These are phyloP conservation scores for Lachancea lanzarotensis DNA, from an alignment of 805 yeast species.

Conservation along the genomic window DNA sequence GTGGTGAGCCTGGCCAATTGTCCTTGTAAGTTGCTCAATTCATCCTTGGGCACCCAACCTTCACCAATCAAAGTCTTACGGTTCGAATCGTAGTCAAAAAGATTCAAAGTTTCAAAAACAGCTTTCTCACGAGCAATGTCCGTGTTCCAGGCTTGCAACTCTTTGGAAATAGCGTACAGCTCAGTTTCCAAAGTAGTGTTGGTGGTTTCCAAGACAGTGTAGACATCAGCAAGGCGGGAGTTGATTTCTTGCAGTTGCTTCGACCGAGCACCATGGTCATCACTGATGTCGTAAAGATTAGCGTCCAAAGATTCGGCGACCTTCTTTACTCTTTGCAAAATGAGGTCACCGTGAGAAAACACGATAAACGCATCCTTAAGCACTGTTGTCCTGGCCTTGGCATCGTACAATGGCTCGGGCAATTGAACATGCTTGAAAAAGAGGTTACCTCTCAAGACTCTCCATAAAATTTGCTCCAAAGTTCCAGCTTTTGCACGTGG, in stretches of 20 bases:
- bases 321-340: constrained; percentile 53
- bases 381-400: constrained; percentile 42
- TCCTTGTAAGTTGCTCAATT: constrained; percentile 40
- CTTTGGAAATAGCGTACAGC: constrained; percentile 55
- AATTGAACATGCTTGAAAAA: constrained; percentile 54
- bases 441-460: constrained; percentile 67
- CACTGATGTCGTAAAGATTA: constrained; percentile 51
- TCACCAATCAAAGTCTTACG: constrained; percentile 63
- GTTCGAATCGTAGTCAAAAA: constrained; percentile 60
- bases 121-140: constrained; percentile 48
- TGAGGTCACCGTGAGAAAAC: constrained; percentile 62
- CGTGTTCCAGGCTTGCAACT: constrained; percentile 54
- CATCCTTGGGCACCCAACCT: constrained; percentile 66
- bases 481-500: constrained; percentile 50
- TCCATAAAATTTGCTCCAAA: constrained; percentile 68
- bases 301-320: constrained; percentile 67
- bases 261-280: constrained; percentile 34
- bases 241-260: constrained; percentile 35
- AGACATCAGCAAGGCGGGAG: constrained; percentile 41
- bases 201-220: constrained; percentile 42
- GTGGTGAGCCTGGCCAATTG: constrained; percentile 38
- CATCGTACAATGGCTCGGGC: constrained; percentile 49
- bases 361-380: constrained; percentile 58
- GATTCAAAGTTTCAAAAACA: constrained; percentile 53
- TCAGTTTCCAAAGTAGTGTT: constrained; percentile 56